Conservation (phyloP, 306 rosid genomes). For the Prunus mume region DNA sequence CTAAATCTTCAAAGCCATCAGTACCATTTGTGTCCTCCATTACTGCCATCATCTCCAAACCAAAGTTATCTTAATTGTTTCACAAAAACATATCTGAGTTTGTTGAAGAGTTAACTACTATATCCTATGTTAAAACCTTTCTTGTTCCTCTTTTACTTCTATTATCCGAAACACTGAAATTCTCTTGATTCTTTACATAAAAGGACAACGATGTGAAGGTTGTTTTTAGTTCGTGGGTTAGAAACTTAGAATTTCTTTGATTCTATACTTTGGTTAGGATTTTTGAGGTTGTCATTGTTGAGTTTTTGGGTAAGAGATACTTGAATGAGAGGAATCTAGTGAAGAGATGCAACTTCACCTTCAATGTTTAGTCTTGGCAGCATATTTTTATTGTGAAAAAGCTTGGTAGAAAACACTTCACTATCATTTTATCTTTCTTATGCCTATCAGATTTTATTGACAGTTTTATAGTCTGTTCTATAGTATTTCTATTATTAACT, state of each 20-base stretch:
- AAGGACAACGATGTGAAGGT: not conserved
- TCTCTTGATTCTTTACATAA: not conserved
- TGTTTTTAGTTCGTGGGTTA: not conserved
- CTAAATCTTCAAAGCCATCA: not conserved
- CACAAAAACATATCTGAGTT: not conserved
- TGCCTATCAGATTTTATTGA: not conserved
- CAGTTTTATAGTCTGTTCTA: not conserved
- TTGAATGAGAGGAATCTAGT: not conserved
- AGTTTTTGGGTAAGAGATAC: not conserved
- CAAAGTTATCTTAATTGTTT: not conserved
- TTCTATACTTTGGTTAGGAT: not conserved
- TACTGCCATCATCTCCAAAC: not conserved
- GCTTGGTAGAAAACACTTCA: not conserved
- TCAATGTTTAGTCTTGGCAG: not conserved
- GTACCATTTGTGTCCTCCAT: not conserved
- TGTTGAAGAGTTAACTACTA: not conserved
- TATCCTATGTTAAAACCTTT: not conserved
- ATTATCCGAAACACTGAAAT: not conserved
- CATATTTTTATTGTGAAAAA: not conserved
- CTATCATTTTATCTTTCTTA: not conserved
- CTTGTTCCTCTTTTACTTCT: not conserved
- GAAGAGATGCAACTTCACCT: not conserved
- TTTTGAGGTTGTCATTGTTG: not conserved
- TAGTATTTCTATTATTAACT: not conserved
- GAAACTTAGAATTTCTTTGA: not conserved